Percentiles rank a stretch among this genome's conserved stretches.
phyloP scores from a whole-genome alignment of 345 rosid genomes.

The Cochlearia excelsa region DNA sequence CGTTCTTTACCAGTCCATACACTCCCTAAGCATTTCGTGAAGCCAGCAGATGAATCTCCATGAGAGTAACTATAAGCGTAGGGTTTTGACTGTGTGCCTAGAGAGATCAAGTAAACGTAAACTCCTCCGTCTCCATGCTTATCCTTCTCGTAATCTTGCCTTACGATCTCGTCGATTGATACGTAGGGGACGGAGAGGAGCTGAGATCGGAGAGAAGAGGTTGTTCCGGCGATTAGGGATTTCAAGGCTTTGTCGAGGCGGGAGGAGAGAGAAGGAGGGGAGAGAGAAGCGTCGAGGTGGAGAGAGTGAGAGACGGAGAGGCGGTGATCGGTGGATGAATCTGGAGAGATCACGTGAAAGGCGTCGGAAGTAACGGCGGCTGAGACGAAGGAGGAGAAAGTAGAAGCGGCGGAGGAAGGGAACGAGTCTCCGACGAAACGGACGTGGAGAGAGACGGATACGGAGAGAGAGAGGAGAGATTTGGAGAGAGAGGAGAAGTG shows the following conservation, averaged over 20 bases:
- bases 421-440: slow-evolving; percentile 61
- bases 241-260: slow-evolving; percentile 49
- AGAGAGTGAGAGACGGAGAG: slow-evolving; percentile 49
- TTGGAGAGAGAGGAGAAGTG: slow-evolving; percentile 39
- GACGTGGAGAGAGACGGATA: slow-evolving; percentile 54
- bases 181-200: slow-evolving; percentile 57
- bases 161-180: slow-evolving; percentile 52
- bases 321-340: slow-evolving; percentile 34
- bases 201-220: slow-evolving; percentile 60
- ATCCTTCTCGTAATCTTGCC: slow-evolving; percentile 61
- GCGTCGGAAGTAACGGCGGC: slow-evolving; percentile 36
- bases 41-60: slow-evolving; percentile 78
- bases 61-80: slow-evolving; percentile 73
- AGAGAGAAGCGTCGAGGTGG: slow-evolving; percentile 48
- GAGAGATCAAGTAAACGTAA: slow-evolving; percentile 63
- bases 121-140: slow-evolving; percentile 61
- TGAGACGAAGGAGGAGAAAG: slow-evolving; percentile 47
- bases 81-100: slow-evolving; percentile 52
- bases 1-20: slow-evolving; percentile 90
- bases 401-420: slow-evolving; percentile 49
- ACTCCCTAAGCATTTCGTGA: slow-evolving; percentile 77
- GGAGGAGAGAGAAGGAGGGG: slow-evolving; percentile 43
- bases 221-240: slow-evolving; percentile 37
- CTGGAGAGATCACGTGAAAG: slow-evolving; percentile 46
- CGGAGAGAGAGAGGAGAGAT: slow-evolving; percentile 49